A percentile compares a stretch with the other conserved stretches of the same genome.
These are phyloP conservation scores for Daucus carota DNA, from an alignment of 129 eudicot species.

Conservation along the genomic window DNA sequence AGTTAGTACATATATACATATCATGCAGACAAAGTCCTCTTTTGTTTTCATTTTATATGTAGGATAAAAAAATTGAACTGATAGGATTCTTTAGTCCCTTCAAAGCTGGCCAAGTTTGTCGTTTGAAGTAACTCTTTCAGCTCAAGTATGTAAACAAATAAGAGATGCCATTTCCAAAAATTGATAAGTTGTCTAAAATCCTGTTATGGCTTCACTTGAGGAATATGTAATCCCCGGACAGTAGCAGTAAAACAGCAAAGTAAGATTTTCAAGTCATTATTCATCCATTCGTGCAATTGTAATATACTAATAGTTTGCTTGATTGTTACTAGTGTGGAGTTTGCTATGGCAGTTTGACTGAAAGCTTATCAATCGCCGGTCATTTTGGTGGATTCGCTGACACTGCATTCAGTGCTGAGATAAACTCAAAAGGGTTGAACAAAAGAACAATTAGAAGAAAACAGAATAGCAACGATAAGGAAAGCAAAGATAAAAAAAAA, in stretches of 20 bases:
- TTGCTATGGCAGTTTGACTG: slow-evolving; percentile 3
- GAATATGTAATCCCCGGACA: neutral
- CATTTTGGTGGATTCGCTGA: slow-evolving; percentile 20
- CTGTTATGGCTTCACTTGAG: neutral
- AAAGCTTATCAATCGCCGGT: slow-evolving; percentile 6
- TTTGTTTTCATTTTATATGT: slow-evolving; percentile 1
- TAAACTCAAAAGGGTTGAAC: neutral
- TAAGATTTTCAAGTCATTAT: neutral
- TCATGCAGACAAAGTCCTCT: slow-evolving; percentile 17
- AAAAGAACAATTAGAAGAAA: slow-evolving; percentile 4
- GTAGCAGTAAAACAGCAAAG: neutral
- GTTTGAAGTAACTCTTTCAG: slow-evolving; percentile 23
- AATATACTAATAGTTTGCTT: slow-evolving; percentile 6
- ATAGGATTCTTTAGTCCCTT: slow-evolving; percentile 32
- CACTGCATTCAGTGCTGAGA: slow-evolving; percentile 13
- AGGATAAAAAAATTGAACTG: slow-evolving; percentile 13
- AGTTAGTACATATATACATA: no score
- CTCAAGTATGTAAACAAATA: neutral
- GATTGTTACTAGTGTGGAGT: slow-evolving; percentile 1
- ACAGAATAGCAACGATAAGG: slow-evolving; percentile 19
- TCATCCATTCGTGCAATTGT: slow-evolving; percentile 4
- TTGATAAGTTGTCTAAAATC: neutral
- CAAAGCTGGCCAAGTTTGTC: slow-evolving; percentile 55
- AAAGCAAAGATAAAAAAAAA: slow-evolving; percentile 6
- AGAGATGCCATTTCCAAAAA: slow-evolving; percentile 13